These are phyloP conservation scores for Microcyclosporella mali DNA, from an alignment of 2,329 filamentous ascomycete species.

Conservation along the genomic window DNA sequence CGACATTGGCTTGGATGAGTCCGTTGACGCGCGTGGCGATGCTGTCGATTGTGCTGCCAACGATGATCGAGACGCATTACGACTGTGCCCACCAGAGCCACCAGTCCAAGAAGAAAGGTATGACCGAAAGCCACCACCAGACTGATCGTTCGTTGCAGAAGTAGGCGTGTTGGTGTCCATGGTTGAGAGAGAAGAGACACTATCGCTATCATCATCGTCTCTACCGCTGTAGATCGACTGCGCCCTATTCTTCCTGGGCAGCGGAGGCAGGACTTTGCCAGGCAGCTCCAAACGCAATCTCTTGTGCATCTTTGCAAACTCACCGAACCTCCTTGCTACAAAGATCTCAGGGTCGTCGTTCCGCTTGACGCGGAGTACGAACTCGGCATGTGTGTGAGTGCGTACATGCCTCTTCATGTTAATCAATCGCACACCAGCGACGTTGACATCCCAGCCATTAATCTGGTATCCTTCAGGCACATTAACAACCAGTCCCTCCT, in stretches of 20 bases:
- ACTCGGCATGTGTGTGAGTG: constrained; percentile 90
- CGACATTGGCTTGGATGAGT: constrained; percentile 17
- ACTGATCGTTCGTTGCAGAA: constrained; percentile 10
- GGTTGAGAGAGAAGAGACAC: constrained; percentile 73
- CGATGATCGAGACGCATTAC: constrained; percentile 37
- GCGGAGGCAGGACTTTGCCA: constrained; percentile 76
- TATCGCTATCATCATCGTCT: constrained; percentile 64
- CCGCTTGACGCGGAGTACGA: constrained; percentile 77
- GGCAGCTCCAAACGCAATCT: constrained; percentile 76
- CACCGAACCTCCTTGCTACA: constrained; percentile 78
- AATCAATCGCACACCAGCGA: constrained; percentile 77
- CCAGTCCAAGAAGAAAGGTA: constrained; percentile 36
- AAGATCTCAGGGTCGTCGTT: constrained; percentile 70
- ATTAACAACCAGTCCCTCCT: constrained; percentile 79
- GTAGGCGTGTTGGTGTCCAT: constrained; percentile 44
- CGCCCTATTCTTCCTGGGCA: constrained; percentile 88
- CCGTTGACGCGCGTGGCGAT: constrained; percentile 31
- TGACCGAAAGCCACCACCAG: constrained; percentile 37
- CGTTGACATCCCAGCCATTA: constrained; percentile 95
- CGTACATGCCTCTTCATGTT: constrained; percentile 79
- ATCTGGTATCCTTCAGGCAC: constrained; percentile 86
- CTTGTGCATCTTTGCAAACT: constrained; percentile 76
- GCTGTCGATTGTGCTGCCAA: constrained; percentile 13
- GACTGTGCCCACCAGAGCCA: constrained; percentile 33
- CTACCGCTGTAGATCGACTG: constrained; percentile 56